Base-by-base conservation (phyloP, 2,329 filamentous ascomycete genomes). In the Aspergillus latus region DNA sequence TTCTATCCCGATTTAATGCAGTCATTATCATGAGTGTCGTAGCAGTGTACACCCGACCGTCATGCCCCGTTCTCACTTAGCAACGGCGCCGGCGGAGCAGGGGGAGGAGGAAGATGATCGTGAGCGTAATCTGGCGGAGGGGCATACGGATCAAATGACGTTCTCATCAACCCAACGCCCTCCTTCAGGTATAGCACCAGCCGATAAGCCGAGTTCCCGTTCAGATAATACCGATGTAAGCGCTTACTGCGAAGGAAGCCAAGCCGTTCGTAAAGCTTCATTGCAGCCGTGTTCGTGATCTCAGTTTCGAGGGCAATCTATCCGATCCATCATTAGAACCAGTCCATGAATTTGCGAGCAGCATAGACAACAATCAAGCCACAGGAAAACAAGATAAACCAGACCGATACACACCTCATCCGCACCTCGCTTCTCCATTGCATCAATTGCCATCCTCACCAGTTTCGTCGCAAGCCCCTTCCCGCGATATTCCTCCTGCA, bases 181-280 rank as follows among this genome's bases (percentile, higher is more conserved):
- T 81, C 79, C 69, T 88, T 92, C 52, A 97, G 76, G 61, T 92
- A 88, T 37, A 99, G 74, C 5, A 97, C 86, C 51, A 99, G 79
- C 42, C 94, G 83, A 72, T 94, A 99, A 1, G 94, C 94, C 55
- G 92, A 96, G 71, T 91, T 99, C 10, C 94, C 94, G 69, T 97
- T 99, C 40, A 99, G 78, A 66, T 99, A 99, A 71, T 99, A 99
- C 43, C 94, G 83, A 74, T 97, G 92, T 51, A 99, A 76, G 59
- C 92, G 89, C 75, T 99, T 99, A 58, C 90, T 96, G 50, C 93
- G 82, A 21, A 97, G 74, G 68, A 99, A 99, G 0, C 94, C 94
- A 6, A 99, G 80, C 0, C 92, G 82, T 73, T 99, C 93, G 74
- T 99, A 99, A 8, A 99, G 78, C 62, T 91, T 89, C 79, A 97